Conservation (phyloP, 2,329 filamentous ascomycete species). For the Colletotrichum liaoningense region DNA sequence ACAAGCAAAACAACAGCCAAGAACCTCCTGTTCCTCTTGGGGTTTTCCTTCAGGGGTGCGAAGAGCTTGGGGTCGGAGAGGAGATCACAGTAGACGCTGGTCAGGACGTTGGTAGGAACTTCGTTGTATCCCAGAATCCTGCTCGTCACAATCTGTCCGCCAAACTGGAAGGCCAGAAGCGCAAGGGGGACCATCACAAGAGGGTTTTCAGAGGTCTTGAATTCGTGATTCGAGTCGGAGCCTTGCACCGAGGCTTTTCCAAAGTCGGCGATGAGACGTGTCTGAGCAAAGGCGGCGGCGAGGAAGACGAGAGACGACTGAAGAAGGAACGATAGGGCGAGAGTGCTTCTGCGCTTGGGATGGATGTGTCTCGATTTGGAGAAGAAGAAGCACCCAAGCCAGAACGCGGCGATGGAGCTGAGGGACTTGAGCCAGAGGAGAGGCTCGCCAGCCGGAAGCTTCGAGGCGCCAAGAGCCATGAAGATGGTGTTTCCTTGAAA, state of each 20-base stretch:
- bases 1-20: constrained; percentile 58
- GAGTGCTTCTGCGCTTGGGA: constrained; percentile 52
- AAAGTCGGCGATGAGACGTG: constrained; percentile 57
- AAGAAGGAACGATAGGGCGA: constrained; percentile 61
- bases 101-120: constrained; percentile 65
- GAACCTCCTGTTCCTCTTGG: constrained; percentile 61
- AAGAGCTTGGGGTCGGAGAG: constrained; percentile 62
- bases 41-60: constrained; percentile 52
- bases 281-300: constrained; percentile 63
- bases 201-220: constrained; percentile 45
- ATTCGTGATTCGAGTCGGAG: constrained; percentile 31
- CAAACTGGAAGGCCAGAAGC: constrained; percentile 64
- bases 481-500: constrained; percentile 69
- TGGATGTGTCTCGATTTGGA: constrained; percentile 47
- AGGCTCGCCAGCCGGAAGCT: constrained; percentile 61
- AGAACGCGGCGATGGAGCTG: constrained; percentile 64
- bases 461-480: constrained; percentile 67
- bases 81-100: constrained; percentile 65
- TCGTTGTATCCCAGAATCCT: constrained; percentile 63
- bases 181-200: constrained; percentile 57
- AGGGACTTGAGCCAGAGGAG: constrained; percentile 65
- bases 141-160: constrained; percentile 63
- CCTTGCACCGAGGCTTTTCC: constrained; percentile 39
- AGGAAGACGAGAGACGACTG: constrained; percentile 64
- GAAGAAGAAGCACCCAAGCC: constrained; percentile 63